phyloP scores from a whole-genome alignment of 2,329 filamentous ascomycete genomes.

The Mariannaea elegans region DNA sequence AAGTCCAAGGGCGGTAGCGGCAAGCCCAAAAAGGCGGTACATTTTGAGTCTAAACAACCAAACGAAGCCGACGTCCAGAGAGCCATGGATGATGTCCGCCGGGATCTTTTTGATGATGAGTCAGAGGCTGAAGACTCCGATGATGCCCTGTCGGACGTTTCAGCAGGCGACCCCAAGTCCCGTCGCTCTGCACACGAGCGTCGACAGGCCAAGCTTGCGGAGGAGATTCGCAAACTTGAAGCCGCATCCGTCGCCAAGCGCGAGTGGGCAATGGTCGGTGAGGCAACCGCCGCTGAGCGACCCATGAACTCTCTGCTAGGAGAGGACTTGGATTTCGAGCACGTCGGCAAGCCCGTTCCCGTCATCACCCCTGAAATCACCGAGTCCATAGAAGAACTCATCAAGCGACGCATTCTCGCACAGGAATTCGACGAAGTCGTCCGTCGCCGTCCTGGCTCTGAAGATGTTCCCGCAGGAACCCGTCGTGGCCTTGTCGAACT shows the following conservation, averaged over 20 bases:
- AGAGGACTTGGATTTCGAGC: constrained; percentile 94
- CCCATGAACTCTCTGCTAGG: constrained; percentile 93
- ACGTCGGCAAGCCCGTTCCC: constrained; percentile 91
- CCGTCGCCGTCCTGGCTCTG: constrained; percentile 79
- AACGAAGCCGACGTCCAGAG: constrained; percentile 77
- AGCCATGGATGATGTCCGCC: constrained; percentile 85
- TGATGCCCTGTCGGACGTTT: constrained; percentile 71
- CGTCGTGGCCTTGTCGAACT: constrained; percentile 81
- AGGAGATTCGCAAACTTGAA: constrained; percentile 93
- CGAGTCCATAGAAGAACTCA: constrained; percentile 90
- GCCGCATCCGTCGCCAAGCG: constrained; percentile 88
- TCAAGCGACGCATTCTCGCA: constrained; percentile 90
- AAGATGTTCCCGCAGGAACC: constrained; percentile 66
- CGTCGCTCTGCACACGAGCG: constrained; percentile 86
- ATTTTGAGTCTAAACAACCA: constrained; percentile 54
- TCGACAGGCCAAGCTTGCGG: constrained; percentile 82
- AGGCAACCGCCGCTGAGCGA: constrained; percentile 82
- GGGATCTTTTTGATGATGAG: constrained; percentile 87
- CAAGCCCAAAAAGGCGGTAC: constrained; percentile 54
- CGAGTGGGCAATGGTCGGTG: constrained; percentile 89
- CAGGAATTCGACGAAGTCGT: constrained; percentile 93
- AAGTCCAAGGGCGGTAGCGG: constrained; percentile 63
- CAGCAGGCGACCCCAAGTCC: constrained; percentile 75
- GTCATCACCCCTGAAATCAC: constrained; percentile 92
- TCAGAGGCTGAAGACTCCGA: constrained; percentile 72